These are phyloP conservation scores for Podospora anserina DNA, from an alignment of 495 filamentous ascomycete species.

Conservation along the genomic window DNA sequence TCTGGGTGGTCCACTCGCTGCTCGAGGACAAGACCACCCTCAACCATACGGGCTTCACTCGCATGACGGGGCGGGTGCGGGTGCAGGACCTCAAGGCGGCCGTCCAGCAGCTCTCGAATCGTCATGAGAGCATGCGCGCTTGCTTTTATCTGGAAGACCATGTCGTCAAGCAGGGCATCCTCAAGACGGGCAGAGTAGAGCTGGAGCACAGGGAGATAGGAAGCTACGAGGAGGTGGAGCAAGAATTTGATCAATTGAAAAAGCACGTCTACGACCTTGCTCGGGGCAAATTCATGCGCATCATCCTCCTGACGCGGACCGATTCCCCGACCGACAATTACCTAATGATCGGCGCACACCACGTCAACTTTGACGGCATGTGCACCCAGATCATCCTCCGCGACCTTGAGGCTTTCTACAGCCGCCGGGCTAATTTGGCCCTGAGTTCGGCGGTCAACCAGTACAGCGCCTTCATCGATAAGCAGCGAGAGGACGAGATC, in stretches of 20 bases:
- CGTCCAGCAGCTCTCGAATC: not conserved
- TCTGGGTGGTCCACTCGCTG: not conserved
- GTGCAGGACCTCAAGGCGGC: slow-evolving; percentile 11
- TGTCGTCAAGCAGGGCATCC: not conserved
- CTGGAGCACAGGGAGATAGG: not conserved
- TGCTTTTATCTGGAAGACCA: too few relatives aligned
- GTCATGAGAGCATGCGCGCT: too few relatives aligned
- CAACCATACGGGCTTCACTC: not conserved
- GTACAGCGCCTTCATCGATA: not conserved
- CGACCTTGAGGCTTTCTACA: not conserved
- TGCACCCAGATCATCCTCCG: not conserved
- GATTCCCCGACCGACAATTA: not conserved
- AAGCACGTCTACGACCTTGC: not conserved
- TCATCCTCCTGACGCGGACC: not conserved
- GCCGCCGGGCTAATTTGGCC: too few relatives aligned
- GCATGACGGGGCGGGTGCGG: not conserved
- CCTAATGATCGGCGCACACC: not conserved
- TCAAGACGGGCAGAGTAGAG: not conserved
- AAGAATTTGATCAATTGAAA: not conserved
- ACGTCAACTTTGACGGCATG: not conserved
- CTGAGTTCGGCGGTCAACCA: not conserved
- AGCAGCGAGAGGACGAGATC: not conserved
- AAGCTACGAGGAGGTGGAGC: not conserved
- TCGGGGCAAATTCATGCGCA: not conserved
- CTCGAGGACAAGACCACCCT: not conserved